These are phyloP conservation scores for Clausena lansium DNA, from an alignment of 345 rosid genomes.

Conservation along the genomic window DNA sequence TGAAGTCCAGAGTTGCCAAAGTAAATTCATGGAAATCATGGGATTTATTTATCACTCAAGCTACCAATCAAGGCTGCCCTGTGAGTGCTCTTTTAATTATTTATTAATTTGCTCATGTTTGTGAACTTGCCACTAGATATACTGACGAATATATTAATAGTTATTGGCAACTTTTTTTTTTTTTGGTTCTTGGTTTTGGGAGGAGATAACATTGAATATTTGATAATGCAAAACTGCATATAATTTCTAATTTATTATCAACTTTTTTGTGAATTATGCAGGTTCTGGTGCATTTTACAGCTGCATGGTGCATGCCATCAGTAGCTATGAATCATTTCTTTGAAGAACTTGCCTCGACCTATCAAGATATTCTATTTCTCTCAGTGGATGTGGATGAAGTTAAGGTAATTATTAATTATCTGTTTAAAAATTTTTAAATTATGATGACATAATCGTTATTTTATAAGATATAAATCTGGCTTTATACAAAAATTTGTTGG, in stretches of 20 bases:
- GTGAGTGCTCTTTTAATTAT: slow-evolving; percentile 17
- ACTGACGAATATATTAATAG: too few relatives aligned
- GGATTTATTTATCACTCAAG: slow-evolving; percentile 35
- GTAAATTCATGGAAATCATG: slow-evolving; percentile 37
- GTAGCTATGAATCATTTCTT: slow-evolving; percentile 45
- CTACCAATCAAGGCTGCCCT: slow-evolving; percentile 29
- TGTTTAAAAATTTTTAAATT: too few relatives aligned
- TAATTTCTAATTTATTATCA: not conserved
- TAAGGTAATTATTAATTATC: slow-evolving; percentile 23
- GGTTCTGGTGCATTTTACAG: slow-evolving; percentile 50
- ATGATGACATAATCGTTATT: too few relatives aligned
- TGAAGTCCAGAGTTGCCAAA: slow-evolving; percentile 38
- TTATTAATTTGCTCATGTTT: not conserved
- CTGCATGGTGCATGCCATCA: slow-evolving; percentile 54
- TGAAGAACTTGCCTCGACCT: slow-evolving; percentile 32
- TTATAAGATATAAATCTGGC: too few relatives aligned
- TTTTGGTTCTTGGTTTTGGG: too few relatives aligned
- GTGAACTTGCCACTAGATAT: not conserved
- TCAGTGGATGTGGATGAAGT: slow-evolving; percentile 48
- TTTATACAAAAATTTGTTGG: too few relatives aligned
- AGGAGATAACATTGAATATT: too few relatives aligned
- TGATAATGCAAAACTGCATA: not conserved
- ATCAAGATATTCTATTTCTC: slow-evolving; percentile 35
- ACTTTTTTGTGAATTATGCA: not conserved
- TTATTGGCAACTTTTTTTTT: too few relatives aligned